A percentile compares a stretch with the other conserved stretches of the same genome.
phyloP scores from a whole-genome alignment of 202 grass and related monocot genomes.

The Schoenoplectus tabernaemontani region DNA sequence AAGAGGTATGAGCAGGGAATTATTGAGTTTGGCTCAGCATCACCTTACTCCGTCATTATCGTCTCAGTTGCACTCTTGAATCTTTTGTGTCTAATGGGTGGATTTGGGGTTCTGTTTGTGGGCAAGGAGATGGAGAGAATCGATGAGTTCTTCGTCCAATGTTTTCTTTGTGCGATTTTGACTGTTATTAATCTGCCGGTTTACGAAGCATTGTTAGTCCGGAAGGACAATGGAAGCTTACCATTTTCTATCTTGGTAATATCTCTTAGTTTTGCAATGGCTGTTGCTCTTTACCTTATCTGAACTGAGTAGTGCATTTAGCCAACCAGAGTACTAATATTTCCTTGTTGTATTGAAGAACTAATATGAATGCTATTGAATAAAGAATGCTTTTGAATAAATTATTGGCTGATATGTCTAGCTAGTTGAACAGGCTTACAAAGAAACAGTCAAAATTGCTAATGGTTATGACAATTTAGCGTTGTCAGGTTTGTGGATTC shows the following conservation, averaged over 20 bases:
- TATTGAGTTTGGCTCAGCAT: conserved; percentile 42
- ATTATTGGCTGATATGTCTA: background rate
- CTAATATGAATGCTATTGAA: too few relatives aligned
- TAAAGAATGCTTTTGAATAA: background rate
- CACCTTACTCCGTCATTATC: conserved; percentile 46
- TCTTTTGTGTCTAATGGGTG: conserved; percentile 32
- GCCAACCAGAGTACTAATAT: background rate
- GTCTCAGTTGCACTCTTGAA: conserved; percentile 40
- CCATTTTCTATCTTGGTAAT: conserved; percentile 31
- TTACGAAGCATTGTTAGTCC: conserved; percentile 58
- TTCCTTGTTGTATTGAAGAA: too few relatives aligned
- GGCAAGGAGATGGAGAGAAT: background rate
- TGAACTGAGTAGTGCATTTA: background rate
- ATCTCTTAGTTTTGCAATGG: conserved; percentile 29
- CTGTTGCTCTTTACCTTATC: background rate
- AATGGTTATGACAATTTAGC: too few relatives aligned
- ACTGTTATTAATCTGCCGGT: conserved; percentile 43
- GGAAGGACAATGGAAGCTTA: conserved; percentile 50
- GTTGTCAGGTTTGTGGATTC: too few relatives aligned
- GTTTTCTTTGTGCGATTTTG: conserved; percentile 37
- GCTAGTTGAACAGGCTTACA: background rate
- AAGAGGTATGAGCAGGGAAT: conserved; percentile 49
- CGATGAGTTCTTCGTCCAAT: conserved; percentile 33
- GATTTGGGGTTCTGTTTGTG: conserved; percentile 10
- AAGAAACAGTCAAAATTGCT: too few relatives aligned